Evolutionary conservation across 164 flowering plant genomes (phyloP), one percentile per base, ranked within the genome.

Genomic region (Pachysandra terminalis): DNA sequence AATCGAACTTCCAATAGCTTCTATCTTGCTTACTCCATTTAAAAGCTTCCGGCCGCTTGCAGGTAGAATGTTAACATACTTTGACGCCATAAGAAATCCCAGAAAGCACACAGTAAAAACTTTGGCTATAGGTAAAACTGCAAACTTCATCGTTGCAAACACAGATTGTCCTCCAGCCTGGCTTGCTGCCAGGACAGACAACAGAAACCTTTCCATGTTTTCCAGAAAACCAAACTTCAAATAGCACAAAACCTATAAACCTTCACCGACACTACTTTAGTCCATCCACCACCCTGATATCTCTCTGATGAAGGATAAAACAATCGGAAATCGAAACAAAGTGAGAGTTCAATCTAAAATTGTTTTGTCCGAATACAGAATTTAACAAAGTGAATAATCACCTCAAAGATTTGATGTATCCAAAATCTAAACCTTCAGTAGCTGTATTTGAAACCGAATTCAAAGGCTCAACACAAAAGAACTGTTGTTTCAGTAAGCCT

Each of bases 51-150:
- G 76, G 57, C 98, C 97, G 60, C 68, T 80, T 10, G 98, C 87
- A 45, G 96, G 96, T 59, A 95, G 81, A 63, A 95, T 89, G 74
- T 91, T 90, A 28, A 95, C 93, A 67, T 82, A 86, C 83, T 94
- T 94, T 56, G 96, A 84, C 0, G 98, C 98, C 97, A 95, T 89
- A 0, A 95, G 85, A 69, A 89, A 87, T 9, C 97, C 98, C 86
- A 95, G 24, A 70, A 87, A 90, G 65, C 98, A 95, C 81, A 91
- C 79, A 0, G 96, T 84, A 71, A 95, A 91, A 48, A 95, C 98
- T 70, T 95, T 92, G 0, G 92, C 95, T 48, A 95, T 92, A 10
- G 98, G 97, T 22, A 95, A 58, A 22, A 95, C 97, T 0, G 97
- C 98, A 66, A 89, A 88, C 68, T 80, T 91, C 67, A 90, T 82